Percentiles rank a stretch among this genome's conserved stretches.
phyloP scores from a whole-genome alignment of 2,329 filamentous ascomycete genomes.

The Alternaria sp. region DNA sequence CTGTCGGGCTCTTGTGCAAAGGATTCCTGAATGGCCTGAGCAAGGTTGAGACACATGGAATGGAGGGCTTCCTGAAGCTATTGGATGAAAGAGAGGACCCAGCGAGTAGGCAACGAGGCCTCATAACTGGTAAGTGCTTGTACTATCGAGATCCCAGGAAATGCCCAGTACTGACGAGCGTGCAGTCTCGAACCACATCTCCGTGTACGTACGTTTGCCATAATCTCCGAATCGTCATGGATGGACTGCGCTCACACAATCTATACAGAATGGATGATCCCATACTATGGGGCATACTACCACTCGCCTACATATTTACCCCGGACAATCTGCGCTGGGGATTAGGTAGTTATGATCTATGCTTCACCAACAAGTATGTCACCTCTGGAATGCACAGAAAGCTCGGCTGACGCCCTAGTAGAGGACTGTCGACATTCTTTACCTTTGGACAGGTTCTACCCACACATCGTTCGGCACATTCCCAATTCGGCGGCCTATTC shows the following conservation, averaged over 20 bases:
- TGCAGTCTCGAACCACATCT: constrained; percentile 84
- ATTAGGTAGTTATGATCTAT: constrained; percentile 93
- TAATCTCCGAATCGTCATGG: neutral
- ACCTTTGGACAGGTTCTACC: constrained; percentile 87
- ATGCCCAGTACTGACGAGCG: constrained; percentile 17
- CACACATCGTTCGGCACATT: constrained; percentile 82
- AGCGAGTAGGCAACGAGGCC: constrained; percentile 71
- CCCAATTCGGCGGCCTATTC: constrained; percentile 80
- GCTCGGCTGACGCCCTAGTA: constrained; percentile 47
- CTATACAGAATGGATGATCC: constrained; percentile 83
- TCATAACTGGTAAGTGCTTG: constrained; percentile 74
- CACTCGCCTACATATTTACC: constrained; percentile 73
- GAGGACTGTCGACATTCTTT: constrained; percentile 79
- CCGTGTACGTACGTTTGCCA: constrained; percentile 71
- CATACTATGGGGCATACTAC: constrained; percentile 88
- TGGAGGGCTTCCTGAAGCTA: constrained; percentile 75
- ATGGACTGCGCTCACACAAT: constrained; percentile 21
- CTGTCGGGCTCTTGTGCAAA: constrained; percentile 73
- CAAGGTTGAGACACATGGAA: constrained; percentile 75
- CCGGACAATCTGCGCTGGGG: constrained; percentile 83
- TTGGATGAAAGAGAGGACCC: constrained; percentile 76
- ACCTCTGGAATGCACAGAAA: neutral
- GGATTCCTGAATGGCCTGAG: constrained; percentile 78
- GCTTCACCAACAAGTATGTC: constrained; percentile 81
- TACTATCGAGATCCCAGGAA: neutral